Conservation (phyloP, 139 green algal genomes). For the Edaphochlamys debaryana region DNA sequence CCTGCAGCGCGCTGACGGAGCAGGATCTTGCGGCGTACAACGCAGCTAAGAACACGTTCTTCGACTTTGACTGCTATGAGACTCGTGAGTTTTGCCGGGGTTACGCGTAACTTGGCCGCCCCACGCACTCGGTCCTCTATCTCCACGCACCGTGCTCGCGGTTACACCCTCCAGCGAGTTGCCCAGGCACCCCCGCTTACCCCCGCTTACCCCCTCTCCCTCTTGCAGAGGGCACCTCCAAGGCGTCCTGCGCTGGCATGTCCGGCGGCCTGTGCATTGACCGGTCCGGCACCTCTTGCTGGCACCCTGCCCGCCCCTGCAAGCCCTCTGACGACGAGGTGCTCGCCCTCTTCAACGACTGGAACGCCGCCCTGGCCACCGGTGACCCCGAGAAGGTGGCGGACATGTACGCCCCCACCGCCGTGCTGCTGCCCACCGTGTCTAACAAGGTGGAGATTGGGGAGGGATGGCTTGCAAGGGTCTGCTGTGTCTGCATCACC, state of each 20-base stretch:
- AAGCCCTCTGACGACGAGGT: not conserved
- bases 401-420: not conserved
- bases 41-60: not conserved
- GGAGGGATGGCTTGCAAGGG: too few species aligned
- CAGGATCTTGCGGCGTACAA: not conserved
- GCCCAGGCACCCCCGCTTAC: not conserved
- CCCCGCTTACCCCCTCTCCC: not conserved
- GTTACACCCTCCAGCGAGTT: not conserved
- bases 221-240: not conserved
- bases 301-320: not conserved
- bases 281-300: not conserved
- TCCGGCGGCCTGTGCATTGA: not conserved
- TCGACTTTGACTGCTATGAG: not conserved
- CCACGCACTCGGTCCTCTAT: too few species aligned
- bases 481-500: too few species aligned
- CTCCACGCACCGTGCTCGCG: not conserved
- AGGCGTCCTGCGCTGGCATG: not conserved
- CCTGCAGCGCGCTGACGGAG: not conserved
- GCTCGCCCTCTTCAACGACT: slow-evolving; percentile 2
- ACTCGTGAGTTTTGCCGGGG: not conserved
- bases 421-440: slow-evolving; percentile 29
- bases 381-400: not conserved
- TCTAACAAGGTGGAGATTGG: too few species aligned
- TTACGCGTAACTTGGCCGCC: too few species aligned
- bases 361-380: slow-evolving; percentile 14